A percentile compares a stretch with the other conserved stretches of the same genome.
Conservation (phyloP, 2,329 filamentous ascomycete species). For the Chalaropsis thielavioides region DNA sequence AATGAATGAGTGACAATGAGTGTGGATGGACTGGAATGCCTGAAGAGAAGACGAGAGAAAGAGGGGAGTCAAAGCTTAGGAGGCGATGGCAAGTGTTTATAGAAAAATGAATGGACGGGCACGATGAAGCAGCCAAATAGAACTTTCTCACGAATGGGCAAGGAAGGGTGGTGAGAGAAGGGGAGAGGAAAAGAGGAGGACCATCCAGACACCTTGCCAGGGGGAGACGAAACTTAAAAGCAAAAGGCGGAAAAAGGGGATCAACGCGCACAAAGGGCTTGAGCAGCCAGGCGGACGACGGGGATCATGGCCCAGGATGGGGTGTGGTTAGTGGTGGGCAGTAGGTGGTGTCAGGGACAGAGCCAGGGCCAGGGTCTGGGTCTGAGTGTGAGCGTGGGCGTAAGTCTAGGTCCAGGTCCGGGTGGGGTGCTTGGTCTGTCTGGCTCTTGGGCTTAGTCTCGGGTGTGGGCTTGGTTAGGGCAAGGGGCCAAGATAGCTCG, state of each 20-base stretch:
- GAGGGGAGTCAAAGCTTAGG: background rate
- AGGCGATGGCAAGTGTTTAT: conserved; percentile 6
- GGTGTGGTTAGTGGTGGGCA: background rate
- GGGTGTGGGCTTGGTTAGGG: background rate
- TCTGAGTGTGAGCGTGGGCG: too few relatives aligned
- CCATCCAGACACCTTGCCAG: conserved; percentile 11
- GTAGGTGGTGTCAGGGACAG: background rate
- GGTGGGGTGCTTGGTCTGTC: too few relatives aligned
- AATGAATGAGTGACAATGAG: conserved; percentile 14
- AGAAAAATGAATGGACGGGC: conserved; percentile 16
- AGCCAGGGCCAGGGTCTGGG: too few relatives aligned
- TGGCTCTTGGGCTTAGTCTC: background rate
- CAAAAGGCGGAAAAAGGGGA: conserved; percentile 7
- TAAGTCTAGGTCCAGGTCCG: too few relatives aligned
- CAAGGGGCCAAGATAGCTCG: background rate
- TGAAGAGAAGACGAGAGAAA: background rate
- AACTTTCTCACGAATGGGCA: background rate
- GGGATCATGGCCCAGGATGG: background rate
- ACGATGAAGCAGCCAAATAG: conserved; percentile 5
- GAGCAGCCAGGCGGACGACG: background rate
- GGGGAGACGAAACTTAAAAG: conserved; percentile 16
- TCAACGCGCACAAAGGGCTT: background rate
- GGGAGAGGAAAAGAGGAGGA: conserved; percentile 9
- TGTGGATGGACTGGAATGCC: background rate
- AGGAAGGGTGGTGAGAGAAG: background rate